Conservation (phyloP, 2,329 filamentous ascomycete genomes). For the Chaetomiaceae sp. region DNA sequence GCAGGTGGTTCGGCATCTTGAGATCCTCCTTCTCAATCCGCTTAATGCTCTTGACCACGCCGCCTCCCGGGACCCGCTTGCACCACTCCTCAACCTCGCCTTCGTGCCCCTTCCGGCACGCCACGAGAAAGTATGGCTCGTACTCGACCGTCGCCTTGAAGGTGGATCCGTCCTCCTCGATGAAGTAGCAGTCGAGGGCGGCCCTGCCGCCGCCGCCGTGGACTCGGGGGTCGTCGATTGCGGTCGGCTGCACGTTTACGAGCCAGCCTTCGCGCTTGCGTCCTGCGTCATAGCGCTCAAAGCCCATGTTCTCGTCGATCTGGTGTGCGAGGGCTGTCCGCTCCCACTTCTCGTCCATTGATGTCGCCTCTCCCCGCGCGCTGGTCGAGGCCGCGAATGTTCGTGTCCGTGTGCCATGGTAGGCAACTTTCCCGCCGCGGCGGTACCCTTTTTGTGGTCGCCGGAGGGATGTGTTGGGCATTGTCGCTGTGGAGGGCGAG, state of each 20-base stretch:
- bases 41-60: conserved; percentile 72
- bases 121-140: conserved; percentile 92
- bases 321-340: conserved; percentile 74
- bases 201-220: conserved; percentile 82
- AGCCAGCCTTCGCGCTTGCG: conserved; percentile 82
- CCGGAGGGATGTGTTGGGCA: conserved; percentile 58
- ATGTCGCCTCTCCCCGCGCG: conserved; percentile 76
- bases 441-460: conserved; percentile 62
- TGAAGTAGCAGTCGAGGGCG: conserved; percentile 95
- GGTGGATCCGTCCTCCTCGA: conserved; percentile 79
- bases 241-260: conserved; percentile 88
- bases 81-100: conserved; percentile 96
- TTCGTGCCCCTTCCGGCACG: conserved; percentile 82
- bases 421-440: conserved; percentile 63
- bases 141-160: conserved; percentile 98
- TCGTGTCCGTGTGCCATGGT: conserved; percentile 66
- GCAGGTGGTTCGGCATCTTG: conserved; percentile 88
- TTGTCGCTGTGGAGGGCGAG: conserved; percentile 31
- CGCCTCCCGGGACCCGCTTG: conserved; percentile 70
- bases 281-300: conserved; percentile 84
- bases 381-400: conserved; percentile 75
- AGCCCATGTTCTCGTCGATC: conserved; percentile 95
- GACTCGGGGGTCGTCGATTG: conserved; percentile 77
- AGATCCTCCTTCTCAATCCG: conserved; percentile 89
- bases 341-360: conserved; percentile 89